Base-by-base conservation (phyloP, 495 filamentous ascomycete species). In the Pyrenula massariospora region DNA sequence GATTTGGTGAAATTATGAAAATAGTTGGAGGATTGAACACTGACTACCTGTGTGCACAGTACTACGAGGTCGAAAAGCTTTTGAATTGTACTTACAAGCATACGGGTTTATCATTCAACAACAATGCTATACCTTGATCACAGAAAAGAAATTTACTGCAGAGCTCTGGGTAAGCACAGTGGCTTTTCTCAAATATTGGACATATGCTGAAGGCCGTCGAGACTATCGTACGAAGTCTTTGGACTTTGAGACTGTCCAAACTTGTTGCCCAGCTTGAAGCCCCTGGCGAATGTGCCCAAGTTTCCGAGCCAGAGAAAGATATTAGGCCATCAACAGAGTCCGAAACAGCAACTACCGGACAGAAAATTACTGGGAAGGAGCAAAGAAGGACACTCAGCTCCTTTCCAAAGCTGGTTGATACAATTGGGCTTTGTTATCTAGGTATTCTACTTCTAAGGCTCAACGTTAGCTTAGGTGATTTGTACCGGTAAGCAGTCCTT, bases 71-170 rank as follows among this genome's bases (percentile, higher is more conserved):
- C 73, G 74, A 52, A 71, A 81, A 48, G 91, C 85, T 23, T 77
- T 79, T 55, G 80, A 86, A 58, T 77, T 95, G n/a, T 95, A 84
- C 68, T 71, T 98, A 42, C 84, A 92, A 66, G 84, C 79, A 61
- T 82, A 89, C 54, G 93, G 97, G 68, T 70, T 96, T n/a, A 81
- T 98, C 24, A 70, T 92, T 0, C 80, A 84, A 73, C 87, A 88
- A 66, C 87, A 91, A 73, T 77, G 80, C 53, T 66, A 80, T 63
- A 83, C 75, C 60, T 67, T 91, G 50, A 70, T 89, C 10, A 70
- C 81, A 25, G 67, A 73, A 10, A 80, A 81, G 63, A 75, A 77
- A 0, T 80, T 88, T 59, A 84, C 86, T 22, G 67, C 72, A 52
- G 76, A 86, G 59, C 67, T 88, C 12, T 85, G 88, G 76, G 83